Evolutionary conservation across 2,329 filamentous ascomycete species (phyloP), one percentile per base, ranked within the genome.

Genomic region (Aurifilum marmelostoma): DNA sequence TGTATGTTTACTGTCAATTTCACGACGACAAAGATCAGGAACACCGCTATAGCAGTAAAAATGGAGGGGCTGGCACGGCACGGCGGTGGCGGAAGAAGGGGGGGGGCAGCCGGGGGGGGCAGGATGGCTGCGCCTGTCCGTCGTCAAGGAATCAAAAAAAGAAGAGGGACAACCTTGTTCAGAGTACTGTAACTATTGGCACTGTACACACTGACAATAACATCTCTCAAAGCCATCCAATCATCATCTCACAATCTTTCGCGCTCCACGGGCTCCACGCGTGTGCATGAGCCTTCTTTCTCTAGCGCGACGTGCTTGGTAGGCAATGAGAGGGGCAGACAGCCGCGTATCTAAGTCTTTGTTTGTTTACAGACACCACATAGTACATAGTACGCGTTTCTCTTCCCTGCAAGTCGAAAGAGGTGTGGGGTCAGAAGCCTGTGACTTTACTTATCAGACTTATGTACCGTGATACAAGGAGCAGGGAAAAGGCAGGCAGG

Each of bases 31-130:
- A 21, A 3, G 32, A 43, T 37, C 39, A 24, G n/a, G 37, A 7
- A 63, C 18, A 34, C 41, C 37, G 67, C 67, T 39, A 9, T 8
- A n/a, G 43, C 5, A 65, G n/a, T n/a, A n/a, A n/a, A 65, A 68
- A 41, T 52, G 67, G 59, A 14, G 50, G 47, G 66, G 66, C 66
- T 68, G 66, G 62, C 24, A 43, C 16, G 41, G 41, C 18, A 21
- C 41, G 39, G 39, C 39, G 41, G 18, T 18, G 41, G 16, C 41
- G 41, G 41, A 43, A 43, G 18, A 43, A 7, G 41, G 5, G 41
- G 41, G 21, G 27, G 54, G 52, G 43, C n/a, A n/a, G n/a, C n/a
- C n/a, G n/a, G n/a, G n/a, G n/a, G n/a, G n/a, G n/a, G n/a, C n/a
- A n/a, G n/a, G n/a, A n/a, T n/a, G n/a, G n/a, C n/a, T n/a, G n/a